Evolutionary conservation across 1,284 basidiomycete species (phyloP).

Genomic region (Ceratobasidium theobromae): DNA sequence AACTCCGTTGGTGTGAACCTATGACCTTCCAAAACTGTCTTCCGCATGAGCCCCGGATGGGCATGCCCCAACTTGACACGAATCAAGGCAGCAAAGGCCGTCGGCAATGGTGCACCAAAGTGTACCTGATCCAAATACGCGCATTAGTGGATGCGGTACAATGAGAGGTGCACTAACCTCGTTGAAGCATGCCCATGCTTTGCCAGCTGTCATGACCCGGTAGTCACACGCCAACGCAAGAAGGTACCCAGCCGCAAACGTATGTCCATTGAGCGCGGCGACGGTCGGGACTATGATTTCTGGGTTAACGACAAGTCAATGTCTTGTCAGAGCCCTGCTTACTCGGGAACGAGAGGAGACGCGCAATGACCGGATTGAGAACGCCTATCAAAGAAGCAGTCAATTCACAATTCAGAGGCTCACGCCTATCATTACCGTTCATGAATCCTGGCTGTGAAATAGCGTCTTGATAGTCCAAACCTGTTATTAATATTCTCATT

Average conservation of each 20-base stretch:
- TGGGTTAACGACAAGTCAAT: conserved; percentile 4
- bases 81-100: conserved; percentile 68
- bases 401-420: background rate
- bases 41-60: conserved; percentile 62
- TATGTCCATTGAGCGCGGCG: conserved; percentile 89
- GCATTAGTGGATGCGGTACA: conserved; percentile 23
- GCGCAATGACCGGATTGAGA: conserved; percentile 46
- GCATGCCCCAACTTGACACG: conserved; percentile 59
- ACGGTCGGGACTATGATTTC: conserved; percentile 67
- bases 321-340: conserved; percentile 38
- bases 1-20: conserved; percentile 80
- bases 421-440: conserved; percentile 50
- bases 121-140: conserved; percentile 56
- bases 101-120: conserved; percentile 79
- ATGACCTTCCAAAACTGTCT: conserved; percentile 80
- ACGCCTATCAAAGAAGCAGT: conserved; percentile 39
- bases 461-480: conserved; percentile 70
- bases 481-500: conserved; percentile 44
- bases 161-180: conserved; percentile 57
- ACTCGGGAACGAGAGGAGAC: conserved; percentile 71
- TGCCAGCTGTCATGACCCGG: conserved; percentile 83
- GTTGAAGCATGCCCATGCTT: conserved; percentile 83
- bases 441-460: conserved; percentile 72
- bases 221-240: conserved; percentile 85
- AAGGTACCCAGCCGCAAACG: conserved; percentile 84